A percentile compares a stretch with the other conserved stretches of the same genome.
Conservation (phyloP, 768 basidiomycete genomes). For the Lentinula boryana region DNA sequence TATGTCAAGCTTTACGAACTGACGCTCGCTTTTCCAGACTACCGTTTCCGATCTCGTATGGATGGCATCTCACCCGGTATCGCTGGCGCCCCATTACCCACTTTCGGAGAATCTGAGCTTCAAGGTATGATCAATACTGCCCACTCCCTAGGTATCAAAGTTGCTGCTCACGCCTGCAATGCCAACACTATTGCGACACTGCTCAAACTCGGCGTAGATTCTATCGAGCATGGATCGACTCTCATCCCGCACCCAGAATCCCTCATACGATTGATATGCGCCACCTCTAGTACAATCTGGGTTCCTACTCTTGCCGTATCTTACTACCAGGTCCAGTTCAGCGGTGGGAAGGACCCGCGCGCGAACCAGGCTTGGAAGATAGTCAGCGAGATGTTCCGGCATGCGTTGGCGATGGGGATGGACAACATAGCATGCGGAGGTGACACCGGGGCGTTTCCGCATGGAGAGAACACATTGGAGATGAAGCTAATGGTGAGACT, state of each 20-base stretch:
- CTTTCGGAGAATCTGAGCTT: conserved; percentile 42
- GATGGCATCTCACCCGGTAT: conserved; percentile 30
- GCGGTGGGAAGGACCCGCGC: conserved; percentile 8
- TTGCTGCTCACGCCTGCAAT: conserved; percentile 48
- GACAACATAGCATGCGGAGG: conserved; percentile 56
- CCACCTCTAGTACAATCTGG: conserved; percentile 33
- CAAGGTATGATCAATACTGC: conserved; percentile 45
- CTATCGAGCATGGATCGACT: conserved; percentile 51
- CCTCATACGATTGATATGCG: conserved; percentile 20
- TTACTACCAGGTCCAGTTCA: conserved; percentile 23
- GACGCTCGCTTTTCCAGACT: conserved; percentile 31
- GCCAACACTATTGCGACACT: conserved; percentile 26
- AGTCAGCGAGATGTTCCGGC: conserved; percentile 33
- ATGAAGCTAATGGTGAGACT: conserved; percentile 53
- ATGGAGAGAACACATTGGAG: conserved; percentile 57
- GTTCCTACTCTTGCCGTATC: conserved; percentile 54
- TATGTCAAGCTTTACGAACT: conserved; percentile 8
- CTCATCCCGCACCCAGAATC: conserved; percentile 16
- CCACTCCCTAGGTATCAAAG: conserved; percentile 46
- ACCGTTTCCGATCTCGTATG: conserved; percentile 44
- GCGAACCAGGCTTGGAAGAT: conserved; percentile 28
- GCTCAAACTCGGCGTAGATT: conserved; percentile 37
- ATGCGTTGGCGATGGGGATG: conserved; percentile 34
- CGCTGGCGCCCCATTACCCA: conserved; percentile 26
- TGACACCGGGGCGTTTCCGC: conserved; percentile 59